phyloP scores from a whole-genome alignment of 2,329 filamentous ascomycete species.

The Pseudohalonectria lignicola region DNA sequence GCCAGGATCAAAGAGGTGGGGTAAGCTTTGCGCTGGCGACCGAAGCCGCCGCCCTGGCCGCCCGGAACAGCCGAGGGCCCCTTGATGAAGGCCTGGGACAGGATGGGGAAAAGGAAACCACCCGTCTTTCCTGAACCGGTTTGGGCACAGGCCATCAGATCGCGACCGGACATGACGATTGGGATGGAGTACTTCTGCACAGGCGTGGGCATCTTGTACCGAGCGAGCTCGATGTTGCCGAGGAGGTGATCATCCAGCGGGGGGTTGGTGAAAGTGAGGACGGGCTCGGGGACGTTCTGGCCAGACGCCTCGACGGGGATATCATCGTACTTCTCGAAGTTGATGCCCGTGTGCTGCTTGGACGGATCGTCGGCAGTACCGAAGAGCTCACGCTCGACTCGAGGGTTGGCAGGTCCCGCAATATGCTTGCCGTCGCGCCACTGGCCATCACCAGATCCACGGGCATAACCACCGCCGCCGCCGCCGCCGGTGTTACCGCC shows the following conservation, averaged over 20 bases:
- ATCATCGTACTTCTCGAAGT: slow-evolving; percentile 99
- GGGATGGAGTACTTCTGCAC: slow-evolving; percentile 99
- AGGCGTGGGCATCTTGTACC: slow-evolving; percentile 91
- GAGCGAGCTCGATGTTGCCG: slow-evolving; percentile 84
- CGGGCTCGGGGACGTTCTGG: slow-evolving; percentile 83
- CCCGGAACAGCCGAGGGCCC: slow-evolving; percentile 65
- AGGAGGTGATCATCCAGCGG: slow-evolving; percentile 91
- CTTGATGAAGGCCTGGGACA: slow-evolving; percentile 91
- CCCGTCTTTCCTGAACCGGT: slow-evolving; percentile 99
- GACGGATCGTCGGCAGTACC: slow-evolving; percentile 81
- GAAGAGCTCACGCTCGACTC: slow-evolving; percentile 91
- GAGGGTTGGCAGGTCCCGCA: slow-evolving; percentile 76
- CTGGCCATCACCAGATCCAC: slow-evolving; percentile 87
- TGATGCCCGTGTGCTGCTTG: slow-evolving; percentile 97
- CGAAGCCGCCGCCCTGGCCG: slow-evolving; percentile 54
- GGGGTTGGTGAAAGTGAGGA: slow-evolving; percentile 83
- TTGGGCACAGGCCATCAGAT: slow-evolving; percentile 99
- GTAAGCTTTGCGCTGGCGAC: slow-evolving; percentile 94
- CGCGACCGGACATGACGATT: slow-evolving; percentile 95
- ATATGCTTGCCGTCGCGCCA: slow-evolving; percentile 98
- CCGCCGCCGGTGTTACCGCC: slow-evolving; percentile 35
- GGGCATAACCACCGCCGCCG: slow-evolving; percentile 42
- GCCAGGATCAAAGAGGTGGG: slow-evolving; percentile 93
- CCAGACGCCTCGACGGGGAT: slow-evolving; percentile 97
- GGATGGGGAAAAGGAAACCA: slow-evolving; percentile 97